Evolutionary conservation across 169 alveolate genomes (phyloP), one percentile per base, ranked within the genome.

Genomic region (Plasmodium berghei): DNA sequence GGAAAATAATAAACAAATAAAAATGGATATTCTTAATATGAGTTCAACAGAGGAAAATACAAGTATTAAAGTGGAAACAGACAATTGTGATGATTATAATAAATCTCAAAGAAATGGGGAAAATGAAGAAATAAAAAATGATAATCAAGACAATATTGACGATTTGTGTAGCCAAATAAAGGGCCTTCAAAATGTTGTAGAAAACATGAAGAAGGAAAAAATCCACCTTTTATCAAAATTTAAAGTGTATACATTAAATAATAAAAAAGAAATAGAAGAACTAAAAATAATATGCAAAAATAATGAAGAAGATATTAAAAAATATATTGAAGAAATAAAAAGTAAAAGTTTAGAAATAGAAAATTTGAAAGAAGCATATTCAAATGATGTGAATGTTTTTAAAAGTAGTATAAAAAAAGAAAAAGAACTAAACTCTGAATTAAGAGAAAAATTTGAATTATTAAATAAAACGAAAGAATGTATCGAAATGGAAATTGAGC

Each of bases 171-270:
- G 48, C 24, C 56, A 75, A 58, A 26, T 75, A 75, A 48, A 49
- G n/a, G 46, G 63, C 1, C 67, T 75, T 22, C 63, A 49, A 42
- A 59, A 75, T 52, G 24, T 34, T 22, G 66, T 75, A 49, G 58
- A 75, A 64, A 75, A 64, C 66, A 75, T 75, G 89, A 75, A 75
- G 26, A 75, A 75, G 73, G 89, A 75, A 56, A 75, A 75, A 75
- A 75, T 75, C 12, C 55, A 64, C 55, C 72, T 75, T 3, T 69
- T 75, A 42, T 52, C 89, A 40, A 75, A 75, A 75, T 75, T 75
- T 75, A 75, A 75, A 24, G 89, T 28, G 48, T 75, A 75, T 55
- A 75, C 89, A 2, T 75, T 75, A 67, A 75, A 75, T 28, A 75
- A 75, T 42, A 75, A 75, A 64, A 75, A 67, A 67, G 89, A 75